Evolutionary conservation across 805 yeast species (phyloP).

Genomic region (Saccharomycopsis fermentans): DNA sequence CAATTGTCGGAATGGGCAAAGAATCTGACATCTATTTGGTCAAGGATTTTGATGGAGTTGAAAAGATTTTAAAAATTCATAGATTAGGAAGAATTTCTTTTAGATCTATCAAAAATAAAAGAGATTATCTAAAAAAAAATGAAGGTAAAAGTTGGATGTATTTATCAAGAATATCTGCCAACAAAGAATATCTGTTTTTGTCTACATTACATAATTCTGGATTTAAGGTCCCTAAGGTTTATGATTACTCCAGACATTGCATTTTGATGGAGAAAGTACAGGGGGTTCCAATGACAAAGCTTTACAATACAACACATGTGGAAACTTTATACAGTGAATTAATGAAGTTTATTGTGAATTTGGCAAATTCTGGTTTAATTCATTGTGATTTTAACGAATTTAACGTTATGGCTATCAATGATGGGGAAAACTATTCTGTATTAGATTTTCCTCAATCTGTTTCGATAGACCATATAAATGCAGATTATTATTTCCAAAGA

Average conservation of each 20-base stretch:
- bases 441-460: slow-evolving; percentile 99
- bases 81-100: slow-evolving; percentile 92
- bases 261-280: slow-evolving; percentile 84
- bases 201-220: slow-evolving; percentile 60
- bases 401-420: slow-evolving; percentile 76
- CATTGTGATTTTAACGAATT: slow-evolving; percentile 98
- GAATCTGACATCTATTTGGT: slow-evolving; percentile 92
- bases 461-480: slow-evolving; percentile 83
- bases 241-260: slow-evolving; percentile 83
- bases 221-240: slow-evolving; percentile 81
- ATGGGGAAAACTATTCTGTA: slow-evolving; percentile 64
- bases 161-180: slow-evolving; percentile 80
- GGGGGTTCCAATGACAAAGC: slow-evolving; percentile 85
- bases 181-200: slow-evolving; percentile 88
- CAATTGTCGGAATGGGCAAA: slow-evolving; percentile 92
- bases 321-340: slow-evolving; percentile 69
- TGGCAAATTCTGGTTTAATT: slow-evolving; percentile 82
- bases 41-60: slow-evolving; percentile 53
- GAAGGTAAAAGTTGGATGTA: slow-evolving; percentile 88
- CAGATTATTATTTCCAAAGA: slow-evolving; percentile 77
- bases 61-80: slow-evolving; percentile 78
- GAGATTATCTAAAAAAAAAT: slow-evolving; percentile 74
- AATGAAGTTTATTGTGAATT: slow-evolving; percentile 75
- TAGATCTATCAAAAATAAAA: slow-evolving; percentile 81
- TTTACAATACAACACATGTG: slow-evolving; percentile 60